Evolutionary conservation across 345 rosid genomes (phyloP).

Genomic region (Melaleuca alternifolia): DNA sequence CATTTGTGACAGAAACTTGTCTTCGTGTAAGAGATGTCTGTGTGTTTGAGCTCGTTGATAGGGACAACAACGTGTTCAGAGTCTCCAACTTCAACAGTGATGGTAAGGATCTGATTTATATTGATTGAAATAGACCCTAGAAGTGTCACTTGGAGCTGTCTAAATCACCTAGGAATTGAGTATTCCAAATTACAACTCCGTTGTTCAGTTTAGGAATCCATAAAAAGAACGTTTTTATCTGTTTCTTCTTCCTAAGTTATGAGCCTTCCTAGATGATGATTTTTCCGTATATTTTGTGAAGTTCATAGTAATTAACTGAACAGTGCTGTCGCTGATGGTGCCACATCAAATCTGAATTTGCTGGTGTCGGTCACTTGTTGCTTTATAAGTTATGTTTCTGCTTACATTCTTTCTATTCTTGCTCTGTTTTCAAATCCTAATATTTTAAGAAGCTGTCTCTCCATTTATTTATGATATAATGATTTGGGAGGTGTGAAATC

Average conservation of each 20-base stretch:
- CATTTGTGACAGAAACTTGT: neutral
- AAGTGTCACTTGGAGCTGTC: neutral
- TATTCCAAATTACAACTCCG: neutral
- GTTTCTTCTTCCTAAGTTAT: neutral
- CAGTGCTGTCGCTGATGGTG: neutral
- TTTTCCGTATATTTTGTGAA: neutral
- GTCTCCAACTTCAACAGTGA: neutral
- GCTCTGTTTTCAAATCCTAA: neutral
- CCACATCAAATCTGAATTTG: neutral
- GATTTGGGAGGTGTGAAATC: neutral
- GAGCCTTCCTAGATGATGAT: neutral
- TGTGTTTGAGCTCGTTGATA: neutral
- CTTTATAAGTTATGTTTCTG: neutral
- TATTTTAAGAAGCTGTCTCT: neutral
- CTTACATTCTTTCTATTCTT: neutral
- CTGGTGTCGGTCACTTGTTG: neutral
- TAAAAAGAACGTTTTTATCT: neutral
- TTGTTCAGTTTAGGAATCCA: neutral
- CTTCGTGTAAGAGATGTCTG: neutral
- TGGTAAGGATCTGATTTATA: neutral
- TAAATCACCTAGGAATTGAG: neutral
- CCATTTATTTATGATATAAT: neutral
- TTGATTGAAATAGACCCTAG: neutral
- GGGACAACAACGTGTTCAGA: neutral
- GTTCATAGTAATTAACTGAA: neutral